Evolutionary conservation across 106 monocot species (phyloP), one percentile per base, ranked within the genome.

Genomic region (Dendrobium catenatum): DNA sequence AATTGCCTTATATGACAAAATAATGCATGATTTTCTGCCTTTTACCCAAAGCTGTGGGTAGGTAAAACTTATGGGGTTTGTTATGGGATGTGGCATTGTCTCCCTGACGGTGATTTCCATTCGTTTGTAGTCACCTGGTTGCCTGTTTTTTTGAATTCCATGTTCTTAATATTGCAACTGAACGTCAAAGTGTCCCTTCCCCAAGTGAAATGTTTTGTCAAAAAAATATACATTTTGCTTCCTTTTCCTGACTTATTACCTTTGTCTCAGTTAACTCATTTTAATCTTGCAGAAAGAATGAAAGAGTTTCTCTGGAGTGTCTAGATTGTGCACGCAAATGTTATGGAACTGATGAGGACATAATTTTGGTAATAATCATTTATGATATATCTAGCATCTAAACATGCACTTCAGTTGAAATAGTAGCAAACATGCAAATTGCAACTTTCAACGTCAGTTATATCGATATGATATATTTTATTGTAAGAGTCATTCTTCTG

Each of bases 311-410:
- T 18, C 46, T 90, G 85, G 76, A 87, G 75, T 83, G 81, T 83
- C 78, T 90, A 48, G 90, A 90, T 70, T 80, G 83, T 79, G 90
- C 90, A 77, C 90, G 90, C 55, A 90, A 87, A 81, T 90, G 87
- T 13, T 90, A 81, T 78, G 90, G 90, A 78, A 90, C 90, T 1
- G 90, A 90, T 74, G 90, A 90, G 68, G 90, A 90, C 79, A 87
- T 90, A 83, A 80, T 90, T 77, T 81, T 90, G 90, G 90, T 90
- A 90, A 77, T 70, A 49, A n/a, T 37, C 37, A 40, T 55, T 24
- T 59, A 41, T 59, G 41, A 40, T 1, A n/a, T 59, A 59, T 43
- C 6, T 44, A 13, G 20, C 74, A 43, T 42, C 43, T 40, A 74
- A 74, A 42, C 73, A 15, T 74, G 42, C 43, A 20, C 22, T 42